Evolutionary conservation across 2,329 filamentous ascomycete genomes (phyloP), one percentile per base, ranked within the genome.

Genomic region (Penicillium sp.): DNA sequence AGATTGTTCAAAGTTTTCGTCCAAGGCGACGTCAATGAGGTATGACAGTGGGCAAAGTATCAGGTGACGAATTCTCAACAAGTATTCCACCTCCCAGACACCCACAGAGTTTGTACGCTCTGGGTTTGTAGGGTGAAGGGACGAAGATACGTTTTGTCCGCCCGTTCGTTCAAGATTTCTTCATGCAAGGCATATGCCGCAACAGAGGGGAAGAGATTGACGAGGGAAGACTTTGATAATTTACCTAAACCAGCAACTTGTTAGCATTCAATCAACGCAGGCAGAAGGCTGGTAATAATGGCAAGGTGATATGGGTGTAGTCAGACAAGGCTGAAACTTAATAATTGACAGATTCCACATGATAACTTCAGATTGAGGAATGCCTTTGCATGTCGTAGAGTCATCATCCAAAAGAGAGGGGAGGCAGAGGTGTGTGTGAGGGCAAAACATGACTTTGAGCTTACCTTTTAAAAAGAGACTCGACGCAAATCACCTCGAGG

Each of bases 251-350:
- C 62, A 59, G 63, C 26, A 66, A 35, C 52, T 60, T 69, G 68
- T 76, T 74, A 76, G 74, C 69, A 57, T 61, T 55, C 49, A 52
- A 61, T 70, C 63, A 63, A 59, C 63, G 65, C 14, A 37, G 43
- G 19, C 30, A 65, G 60, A 58, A 60, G 57, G 49, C 45, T 59
- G 57, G 58, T 60, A 69, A 58, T 61, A 60, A 54, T 70, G 60
- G 38, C n/a, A 33, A 35, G n/a, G 13, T 37, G 58, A 62, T 55
- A 49, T 48, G 57, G 63, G 49, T 62, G 53, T 62, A 71, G 78
- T 87, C 85, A 87, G 85, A 87, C 85, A 87, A 87, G 85, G 85
- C 85, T 87, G 85, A 87, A 87, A 87, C 85, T 88, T 85, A 76
- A 80, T 75, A 71, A 48, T 77, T 68, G 81, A 86, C 84, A 84